phyloP scores from a whole-genome alignment of 306 rosid species.

The Rubus parviflorus region DNA sequence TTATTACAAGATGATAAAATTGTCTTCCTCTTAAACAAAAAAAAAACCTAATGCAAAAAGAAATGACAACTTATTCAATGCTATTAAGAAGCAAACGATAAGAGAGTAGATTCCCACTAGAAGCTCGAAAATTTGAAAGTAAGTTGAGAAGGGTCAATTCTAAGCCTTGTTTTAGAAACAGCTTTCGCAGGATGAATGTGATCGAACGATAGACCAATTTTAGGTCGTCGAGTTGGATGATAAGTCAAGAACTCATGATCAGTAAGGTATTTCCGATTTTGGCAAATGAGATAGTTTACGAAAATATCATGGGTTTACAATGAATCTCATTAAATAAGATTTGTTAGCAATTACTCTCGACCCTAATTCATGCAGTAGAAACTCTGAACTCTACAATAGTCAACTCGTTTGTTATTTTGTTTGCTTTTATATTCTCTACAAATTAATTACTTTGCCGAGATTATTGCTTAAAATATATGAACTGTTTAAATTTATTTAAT shows the following conservation, averaged over 20 bases:
- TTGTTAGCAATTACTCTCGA: neutral
- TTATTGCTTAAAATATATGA: neutral
- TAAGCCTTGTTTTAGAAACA: neutral
- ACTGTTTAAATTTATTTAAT: too few species aligned
- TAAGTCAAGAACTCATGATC: neutral
- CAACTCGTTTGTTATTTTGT: neutral
- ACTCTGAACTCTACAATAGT: neutral
- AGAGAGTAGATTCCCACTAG: too few species aligned
- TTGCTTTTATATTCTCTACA: neutral
- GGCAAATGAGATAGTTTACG: too few species aligned
- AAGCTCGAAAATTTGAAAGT: neutral
- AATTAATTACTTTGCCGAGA: neutral
- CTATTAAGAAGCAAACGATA: too few species aligned
- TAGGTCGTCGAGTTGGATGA: neutral
- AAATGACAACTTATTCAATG: too few species aligned
- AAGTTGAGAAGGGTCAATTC: neutral
- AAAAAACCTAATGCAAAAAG: too few species aligned
- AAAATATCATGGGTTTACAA: neutral
- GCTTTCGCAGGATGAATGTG: neutral
- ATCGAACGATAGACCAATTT: neutral
- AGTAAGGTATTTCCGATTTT: neutral
- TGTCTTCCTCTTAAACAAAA: too few species aligned
- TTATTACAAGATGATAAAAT: too few species aligned
- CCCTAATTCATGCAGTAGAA: neutral
- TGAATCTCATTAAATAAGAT: neutral